Conservation (phyloP, 2,329 filamentous ascomycete species). For the Bipolaris sorokiniana region DNA sequence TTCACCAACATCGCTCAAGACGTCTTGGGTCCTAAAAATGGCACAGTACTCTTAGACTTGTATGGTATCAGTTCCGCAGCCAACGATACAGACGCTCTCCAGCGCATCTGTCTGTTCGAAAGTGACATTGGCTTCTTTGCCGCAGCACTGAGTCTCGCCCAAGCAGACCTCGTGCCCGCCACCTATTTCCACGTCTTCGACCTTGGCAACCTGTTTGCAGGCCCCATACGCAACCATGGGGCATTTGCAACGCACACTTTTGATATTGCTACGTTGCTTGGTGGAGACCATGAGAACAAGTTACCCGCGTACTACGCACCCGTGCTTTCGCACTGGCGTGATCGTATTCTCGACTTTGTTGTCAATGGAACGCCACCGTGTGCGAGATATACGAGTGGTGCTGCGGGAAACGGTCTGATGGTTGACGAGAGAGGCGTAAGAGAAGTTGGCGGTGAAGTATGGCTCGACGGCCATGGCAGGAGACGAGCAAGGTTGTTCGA, state of each 20-base stretch:
- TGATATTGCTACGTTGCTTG: conserved; percentile 24
- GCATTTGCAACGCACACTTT: conserved; percentile 26
- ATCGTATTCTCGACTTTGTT: conserved; percentile 22
- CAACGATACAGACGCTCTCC: conserved; percentile 16
- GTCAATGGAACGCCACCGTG: conserved; percentile 16
- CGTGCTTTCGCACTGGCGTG: conserved; percentile 15
- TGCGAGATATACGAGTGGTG: conserved; percentile 7
- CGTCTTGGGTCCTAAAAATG: conserved; percentile 5
- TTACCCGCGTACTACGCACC: conserved; percentile 16
- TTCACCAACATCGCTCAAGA: conserved; percentile 5
- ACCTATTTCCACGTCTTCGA: conserved; percentile 29
- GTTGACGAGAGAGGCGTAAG: conserved; percentile 15
- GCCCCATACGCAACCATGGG: conserved; percentile 17
- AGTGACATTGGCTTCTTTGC: conserved; percentile 29
- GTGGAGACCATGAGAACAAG: conserved; percentile 19
- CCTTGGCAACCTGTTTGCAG: conserved; percentile 23
- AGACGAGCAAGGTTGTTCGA: conserved; percentile 19
- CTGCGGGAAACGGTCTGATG: conserved; percentile 10
- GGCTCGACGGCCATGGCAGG: conserved; percentile 9
- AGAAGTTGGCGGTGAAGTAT: conserved; percentile 15
- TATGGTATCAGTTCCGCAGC: conserved; percentile 1
- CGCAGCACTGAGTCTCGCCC: conserved; percentile 17
- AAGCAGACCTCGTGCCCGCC: conserved; percentile 11
- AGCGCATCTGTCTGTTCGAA: conserved; percentile 26
- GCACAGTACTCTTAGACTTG: conserved; percentile 3